A percentile compares a stretch with the other conserved stretches of the same genome.
Conservation (phyloP, 805 yeast genomes). For the Clavispora carvajalis region DNA sequence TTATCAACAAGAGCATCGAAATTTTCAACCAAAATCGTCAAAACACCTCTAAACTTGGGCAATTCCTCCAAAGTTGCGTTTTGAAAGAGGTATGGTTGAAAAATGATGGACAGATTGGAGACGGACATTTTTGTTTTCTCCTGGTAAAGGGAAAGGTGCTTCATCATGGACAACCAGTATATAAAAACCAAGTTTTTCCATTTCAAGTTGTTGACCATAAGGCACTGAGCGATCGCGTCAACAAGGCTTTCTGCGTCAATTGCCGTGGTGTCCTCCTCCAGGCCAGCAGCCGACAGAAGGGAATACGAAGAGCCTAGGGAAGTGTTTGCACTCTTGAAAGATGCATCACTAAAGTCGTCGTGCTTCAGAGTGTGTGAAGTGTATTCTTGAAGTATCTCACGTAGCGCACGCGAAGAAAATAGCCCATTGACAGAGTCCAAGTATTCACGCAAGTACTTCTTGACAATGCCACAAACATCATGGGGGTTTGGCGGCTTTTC, state of each 20-base stretch:
- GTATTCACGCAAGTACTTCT: constrained; percentile 18
- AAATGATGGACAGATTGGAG: constrained; percentile 25
- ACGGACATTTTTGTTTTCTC: constrained; percentile 24
- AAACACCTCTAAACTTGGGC: constrained; percentile 8
- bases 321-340: constrained; percentile 9
- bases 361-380: constrained; percentile 1
- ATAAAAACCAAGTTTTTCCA: constrained; percentile 15
- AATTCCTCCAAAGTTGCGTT: constrained; percentile 11
- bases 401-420: constrained; percentile 5
- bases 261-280: constrained; percentile 5
- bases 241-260: constrained; percentile 3
- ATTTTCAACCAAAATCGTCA: constrained; percentile 16
- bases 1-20: constrained; percentile 7
- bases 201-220: constrained; percentile 10
- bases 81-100: constrained; percentile 27
- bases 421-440: constrained; percentile 11
- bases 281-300: not conserved
- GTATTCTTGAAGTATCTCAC: constrained; percentile 7
- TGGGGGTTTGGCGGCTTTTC: constrained; percentile 14
- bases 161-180: constrained; percentile 14
- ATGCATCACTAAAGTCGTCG: constrained; percentile 5
- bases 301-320: not conserved
- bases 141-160: constrained; percentile 13
- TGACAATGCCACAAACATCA: constrained; percentile 25
- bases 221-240: constrained; percentile 11